Base-by-base conservation (phyloP, 768 basidiomycete genomes). In the Gymnopilus dilepis region DNA sequence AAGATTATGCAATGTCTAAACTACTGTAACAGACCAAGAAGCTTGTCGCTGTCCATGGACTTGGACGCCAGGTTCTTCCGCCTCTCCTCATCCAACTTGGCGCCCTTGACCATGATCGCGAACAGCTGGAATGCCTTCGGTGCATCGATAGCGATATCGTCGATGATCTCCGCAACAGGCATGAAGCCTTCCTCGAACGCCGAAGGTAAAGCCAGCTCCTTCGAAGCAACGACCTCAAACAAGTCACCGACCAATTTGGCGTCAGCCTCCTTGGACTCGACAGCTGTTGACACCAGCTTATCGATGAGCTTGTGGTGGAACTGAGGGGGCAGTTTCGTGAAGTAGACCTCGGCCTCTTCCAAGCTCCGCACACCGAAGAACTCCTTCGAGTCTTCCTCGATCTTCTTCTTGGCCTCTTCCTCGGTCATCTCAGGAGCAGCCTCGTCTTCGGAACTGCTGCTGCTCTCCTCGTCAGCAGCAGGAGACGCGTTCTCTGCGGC, bases 121-220 rank as follows among this genome's bases (percentile, higher is more conserved):
- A 94, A 87, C 60, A 88, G 84, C 42, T 82, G 73, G 78, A 90
- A 89, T 0, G 95, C 97, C 69, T 89, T 89, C 8, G 97, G 96
- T 47, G 91, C 91, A 72, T 99, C 95, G 67, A 95, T 89, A 30
- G 90, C 88, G 60, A 95, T 84, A 70, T 98, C 95, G 68, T 95
- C 94, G 68, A 99, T 82, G 58, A 88, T 76, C 74, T 94, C 92
- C 26, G 89, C 86, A 53, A 86, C 81, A 0, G 84, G 81, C 47
- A 70, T 71, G 73, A 97, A 87, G 13, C 94, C 93, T 60, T 88
- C 83, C 75, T 94, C 89, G 73, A 97, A 88, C 3, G 83, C 73
- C 4, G 82, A 83, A 4, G 80, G 52, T 0, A 86, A 79, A 64
- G 88, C 86, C 30, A 89, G 77, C 41, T 78, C 80, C 76, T 89